Evolutionary conservation across 352 stramenopile genomes (phyloP), one percentile per base, ranked within the genome.

Genomic region (Phytophthora colocasiae): DNA sequence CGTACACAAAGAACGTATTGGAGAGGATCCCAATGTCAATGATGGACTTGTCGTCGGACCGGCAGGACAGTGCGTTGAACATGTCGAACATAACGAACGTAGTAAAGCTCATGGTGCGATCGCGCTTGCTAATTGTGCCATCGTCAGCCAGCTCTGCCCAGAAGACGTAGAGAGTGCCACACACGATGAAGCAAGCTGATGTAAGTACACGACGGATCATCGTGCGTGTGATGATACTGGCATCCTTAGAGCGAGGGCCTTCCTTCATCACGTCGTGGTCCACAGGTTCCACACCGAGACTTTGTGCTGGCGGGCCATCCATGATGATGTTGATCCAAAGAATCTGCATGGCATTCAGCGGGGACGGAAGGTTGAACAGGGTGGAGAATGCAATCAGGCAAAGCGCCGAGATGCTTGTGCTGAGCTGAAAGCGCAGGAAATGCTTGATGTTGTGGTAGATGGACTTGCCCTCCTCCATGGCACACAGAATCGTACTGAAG

Each of bases 61-160:
- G 93, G 74, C 97, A 99, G 32, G 91, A 97, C 43, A 98, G 94
- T 9, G 97, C 97, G 76, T 99, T 99, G 75, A 99, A 98, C 76
- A 99, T 97, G 82, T 99, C 97, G 40, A 98, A 99, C 79, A 99
- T 97, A 26, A 99, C 96, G 73, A 99, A 99, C 11, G 95, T 99
- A 65, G 98, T 99, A 81, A 99, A 99, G 54, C 96, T 99, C 96
- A 99, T 98, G 14, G 97, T 99, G 31, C 95, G 97, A 65, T 99
- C 97, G 38, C 96, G 89, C 43, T 90, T 83, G 56, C 87, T 98
- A n/a, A 98, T 85, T 9, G 83, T 81, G 12, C 92, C 92, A 68
- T 98, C 96, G 31, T 91, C 81, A 14, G 69, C 82, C 15, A 96
- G 59, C 58, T 96, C 90, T 49, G 93, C 73, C 70, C 91, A 92